phyloP scores from a whole-genome alignment of 805 yeast species.

The Hanseniaspora taiwanica region DNA sequence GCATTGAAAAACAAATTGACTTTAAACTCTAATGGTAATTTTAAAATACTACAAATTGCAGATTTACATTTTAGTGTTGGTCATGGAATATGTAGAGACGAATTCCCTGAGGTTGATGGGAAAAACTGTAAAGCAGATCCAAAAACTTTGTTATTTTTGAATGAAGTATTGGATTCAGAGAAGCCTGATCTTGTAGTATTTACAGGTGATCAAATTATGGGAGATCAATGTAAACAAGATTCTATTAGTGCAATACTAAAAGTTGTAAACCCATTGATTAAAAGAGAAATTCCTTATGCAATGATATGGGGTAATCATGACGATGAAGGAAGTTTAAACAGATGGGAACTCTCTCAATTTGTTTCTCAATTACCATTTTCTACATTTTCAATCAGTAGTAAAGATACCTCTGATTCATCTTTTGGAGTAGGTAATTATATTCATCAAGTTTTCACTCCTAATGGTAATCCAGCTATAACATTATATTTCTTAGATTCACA shows the following conservation, averaged over 20 bases:
- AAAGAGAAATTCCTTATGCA: conserved; percentile 67
- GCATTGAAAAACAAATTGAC: conserved; percentile 20
- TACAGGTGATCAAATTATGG: conserved; percentile 88
- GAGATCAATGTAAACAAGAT: conserved; percentile 58
- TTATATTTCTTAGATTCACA: conserved; percentile 80
- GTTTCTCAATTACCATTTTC: conserved; percentile 54
- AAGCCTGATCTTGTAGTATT: conserved; percentile 74
- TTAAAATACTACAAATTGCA: conserved; percentile 78
- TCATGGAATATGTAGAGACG: conserved; percentile 66
- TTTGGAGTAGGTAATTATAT: conserved; percentile 80
- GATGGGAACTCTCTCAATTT: conserved; percentile 48
- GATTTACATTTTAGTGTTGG: conserved; percentile 88
- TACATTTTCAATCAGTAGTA: conserved; percentile 48
- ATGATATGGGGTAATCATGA: conserved; percentile 89
- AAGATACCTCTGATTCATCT: conserved; percentile 27
- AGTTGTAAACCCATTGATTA: conserved; percentile 55
- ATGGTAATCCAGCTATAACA: conserved; percentile 34
- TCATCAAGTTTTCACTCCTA: conserved; percentile 34
- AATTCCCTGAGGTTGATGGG: conserved; percentile 40
- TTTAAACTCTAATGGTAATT: conserved; percentile 32
- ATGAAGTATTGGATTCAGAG: conserved; percentile 55
- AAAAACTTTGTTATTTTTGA: conserved; percentile 49
- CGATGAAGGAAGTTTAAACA: conserved; percentile 61
- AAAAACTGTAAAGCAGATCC: conserved; percentile 63
- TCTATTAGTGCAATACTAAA: conserved; percentile 73